Evolutionary conservation across 192 early-diverging fungal species (phyloP), one percentile per base, ranked within the genome.

Genomic region (Podila clonocystis): DNA sequence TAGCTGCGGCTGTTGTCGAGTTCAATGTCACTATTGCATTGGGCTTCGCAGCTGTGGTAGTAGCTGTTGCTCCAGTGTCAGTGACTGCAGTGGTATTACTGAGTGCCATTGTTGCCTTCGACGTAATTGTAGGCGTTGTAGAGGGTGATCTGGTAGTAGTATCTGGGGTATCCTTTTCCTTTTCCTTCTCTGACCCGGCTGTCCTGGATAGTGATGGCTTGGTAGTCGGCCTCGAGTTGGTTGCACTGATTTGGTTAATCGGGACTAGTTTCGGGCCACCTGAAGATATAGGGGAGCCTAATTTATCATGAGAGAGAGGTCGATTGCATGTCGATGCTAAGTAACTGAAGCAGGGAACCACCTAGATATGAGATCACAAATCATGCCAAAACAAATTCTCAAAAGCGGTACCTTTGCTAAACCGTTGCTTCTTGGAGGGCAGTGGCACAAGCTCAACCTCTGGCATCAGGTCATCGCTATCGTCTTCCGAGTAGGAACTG

Each of bases 231-330:
- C 19, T 55, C n/a, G 22, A 55, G 52, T n/a, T 26, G 24, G n/a
- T 55, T 26, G 52, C 70, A 30, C 70, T 70, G 41, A 80, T 61
- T 49, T 73, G 68, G 60, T 72, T 41, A 41, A 80, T 80, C 19
- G 77, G 77, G 5, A 80, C 77, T 34, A 80, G 12, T 26, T 63
- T 67, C 0, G 75, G 75, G 3, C 62, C 28, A 26, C 26, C 45
- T 9, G 41, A 59, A 28, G 62, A 5, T 12, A 20, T 34, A 7
- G 67, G 33, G 26, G 52, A n/a, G 20, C 52, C 52, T 55, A 55
- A 9, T 55, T 55, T 22, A 22, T 55, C 9, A 24, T 4, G 17
- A 55, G n/a, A 22, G 17, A 24, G n/a, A 13, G 15, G 50, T 52
- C 9, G 17, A 24, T 52, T 52, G 0, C 24, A 55, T n/a, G 7